phyloP scores from a whole-genome alignment of 805 yeast species.

The Yarrowia sp. region DNA sequence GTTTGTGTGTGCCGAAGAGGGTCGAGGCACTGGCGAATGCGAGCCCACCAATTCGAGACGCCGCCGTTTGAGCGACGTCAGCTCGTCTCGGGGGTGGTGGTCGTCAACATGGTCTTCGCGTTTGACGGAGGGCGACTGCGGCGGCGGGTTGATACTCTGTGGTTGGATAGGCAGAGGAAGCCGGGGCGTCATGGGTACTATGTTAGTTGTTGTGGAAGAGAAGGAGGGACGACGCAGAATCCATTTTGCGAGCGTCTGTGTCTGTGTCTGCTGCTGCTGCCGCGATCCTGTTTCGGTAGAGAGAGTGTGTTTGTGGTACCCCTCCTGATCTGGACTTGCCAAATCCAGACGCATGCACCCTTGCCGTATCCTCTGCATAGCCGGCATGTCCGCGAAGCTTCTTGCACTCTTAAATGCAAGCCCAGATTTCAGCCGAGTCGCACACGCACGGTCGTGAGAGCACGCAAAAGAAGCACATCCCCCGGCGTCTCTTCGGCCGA shows the following conservation, averaged over 20 bases:
- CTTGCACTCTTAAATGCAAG: neutral
- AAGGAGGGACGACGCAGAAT: neutral
- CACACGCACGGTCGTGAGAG: neutral
- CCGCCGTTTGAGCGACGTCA: constrained; percentile 15
- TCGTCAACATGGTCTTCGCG: neutral
- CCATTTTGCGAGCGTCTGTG: neutral
- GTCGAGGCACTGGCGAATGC: constrained; percentile 7
- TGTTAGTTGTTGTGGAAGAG: neutral
- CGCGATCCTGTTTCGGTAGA: neutral
- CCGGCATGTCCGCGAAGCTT: constrained; percentile 21
- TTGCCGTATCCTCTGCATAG: constrained; percentile 17
- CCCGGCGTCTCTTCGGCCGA: too few relatives aligned
- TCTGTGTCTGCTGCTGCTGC: neutral
- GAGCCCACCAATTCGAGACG: neutral
- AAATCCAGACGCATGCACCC: constrained; percentile 7
- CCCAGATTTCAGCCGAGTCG: neutral
- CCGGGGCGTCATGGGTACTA: constrained; percentile 26
- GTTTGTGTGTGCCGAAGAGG: neutral
- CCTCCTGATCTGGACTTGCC: constrained; percentile 20
- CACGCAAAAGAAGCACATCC: too few relatives aligned
- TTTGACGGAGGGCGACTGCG: constrained; percentile 12
- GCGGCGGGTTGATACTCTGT: constrained; percentile 18
- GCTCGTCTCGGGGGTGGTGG: neutral
- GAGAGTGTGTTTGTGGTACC: neutral
- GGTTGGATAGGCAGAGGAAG: constrained; percentile 17